Evolutionary conservation across 805 yeast species (phyloP), one percentile per base, ranked within the genome.

Genomic region (Zygoascus tannicola): DNA sequence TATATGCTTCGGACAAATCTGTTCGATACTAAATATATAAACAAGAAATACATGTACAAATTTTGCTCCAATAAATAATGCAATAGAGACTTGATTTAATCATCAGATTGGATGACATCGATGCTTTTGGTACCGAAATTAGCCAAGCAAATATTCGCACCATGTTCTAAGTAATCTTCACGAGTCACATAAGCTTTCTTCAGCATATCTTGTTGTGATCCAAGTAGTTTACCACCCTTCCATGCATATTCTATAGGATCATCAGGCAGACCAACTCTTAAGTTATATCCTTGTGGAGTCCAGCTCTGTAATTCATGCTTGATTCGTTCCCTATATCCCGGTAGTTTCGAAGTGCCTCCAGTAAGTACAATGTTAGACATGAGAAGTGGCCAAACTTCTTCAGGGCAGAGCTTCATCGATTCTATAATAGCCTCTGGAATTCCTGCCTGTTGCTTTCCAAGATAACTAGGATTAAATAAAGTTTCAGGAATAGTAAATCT

Each of bases 401-500:
- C 86, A 0, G 97, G 96, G 28, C 84, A 71, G 14, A 78, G 66
- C 55, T 74, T 69, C 4, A 92, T 68, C 22, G 84, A 68, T 47
- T 85, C 86, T 35, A 80, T 74, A 2, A 85, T 74, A 0, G 82
- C 69, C 47, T 78, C 82, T 0, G 81, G 73, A 18, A 94, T 62
- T 12, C 96, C 97, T 0, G 90, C 78, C 52, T 87, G 80, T 44
- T 80, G 74, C 26, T 90, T 67, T 12, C 85, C 86, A 1, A 84
- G 71, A 44, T 85, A 78, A 48, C 79, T 84, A 0, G 99, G 98
- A 53, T 81, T 87, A 61, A 85, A 88, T 30, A 84, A 67, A 1
- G 85, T 69, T 57, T 92, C 99, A 0, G 97, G 96, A 2, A 84
- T 75, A 1, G 85, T 72, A 62, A 92, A 90, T 45, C 96, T 64